Percentiles rank a stretch among this genome's conserved stretches.
Evolutionary conservation across 2,329 filamentous ascomycete genomes (phyloP).

Genomic region (Atkinsonella texensis): DNA sequence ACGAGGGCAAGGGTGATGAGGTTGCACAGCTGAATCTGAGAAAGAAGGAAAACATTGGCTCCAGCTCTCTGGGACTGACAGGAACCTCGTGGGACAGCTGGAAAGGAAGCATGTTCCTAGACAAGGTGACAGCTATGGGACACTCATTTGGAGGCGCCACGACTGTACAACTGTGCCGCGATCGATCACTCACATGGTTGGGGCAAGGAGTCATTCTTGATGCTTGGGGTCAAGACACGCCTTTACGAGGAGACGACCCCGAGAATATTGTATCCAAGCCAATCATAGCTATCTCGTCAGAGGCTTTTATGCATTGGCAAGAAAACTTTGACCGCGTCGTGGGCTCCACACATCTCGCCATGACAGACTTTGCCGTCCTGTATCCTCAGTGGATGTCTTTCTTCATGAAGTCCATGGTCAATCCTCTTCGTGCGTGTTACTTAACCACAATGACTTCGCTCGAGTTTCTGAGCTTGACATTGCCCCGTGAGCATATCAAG

Average conservation of each 20-base stretch:
- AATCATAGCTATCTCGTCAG: constrained; percentile 51
- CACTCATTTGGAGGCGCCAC: constrained; percentile 59
- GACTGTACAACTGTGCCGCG: constrained; percentile 45
- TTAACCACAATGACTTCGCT: constrained; percentile 51
- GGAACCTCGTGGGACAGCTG: constrained; percentile 44
- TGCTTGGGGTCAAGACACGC: constrained; percentile 46
- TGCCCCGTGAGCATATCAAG: constrained; percentile 33
- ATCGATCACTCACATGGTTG: constrained; percentile 41
- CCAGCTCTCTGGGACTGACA: constrained; percentile 44
- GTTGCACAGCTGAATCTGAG: constrained; percentile 41
- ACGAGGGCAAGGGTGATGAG: constrained; percentile 38
- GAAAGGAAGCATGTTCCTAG: constrained; percentile 41
- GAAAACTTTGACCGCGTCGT: constrained; percentile 48
- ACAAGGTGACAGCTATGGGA: constrained; percentile 48
- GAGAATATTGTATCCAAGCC: constrained; percentile 36
- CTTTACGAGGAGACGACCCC: constrained; percentile 28
- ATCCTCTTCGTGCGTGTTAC: constrained; percentile 49
- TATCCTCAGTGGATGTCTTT: constrained; percentile 47
- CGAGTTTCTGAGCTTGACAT: constrained; percentile 46
- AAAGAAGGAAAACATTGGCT: constrained; percentile 43
- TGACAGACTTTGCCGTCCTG: constrained; percentile 54
- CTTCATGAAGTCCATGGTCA: constrained; percentile 50
- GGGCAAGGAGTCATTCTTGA: constrained; percentile 55
- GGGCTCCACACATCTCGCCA: constrained; percentile 53
- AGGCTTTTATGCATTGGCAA: constrained; percentile 61